These are phyloP conservation scores for Flaveria floridana DNA, from an alignment of 140 eudicot genomes.

Conservation along the genomic window DNA sequence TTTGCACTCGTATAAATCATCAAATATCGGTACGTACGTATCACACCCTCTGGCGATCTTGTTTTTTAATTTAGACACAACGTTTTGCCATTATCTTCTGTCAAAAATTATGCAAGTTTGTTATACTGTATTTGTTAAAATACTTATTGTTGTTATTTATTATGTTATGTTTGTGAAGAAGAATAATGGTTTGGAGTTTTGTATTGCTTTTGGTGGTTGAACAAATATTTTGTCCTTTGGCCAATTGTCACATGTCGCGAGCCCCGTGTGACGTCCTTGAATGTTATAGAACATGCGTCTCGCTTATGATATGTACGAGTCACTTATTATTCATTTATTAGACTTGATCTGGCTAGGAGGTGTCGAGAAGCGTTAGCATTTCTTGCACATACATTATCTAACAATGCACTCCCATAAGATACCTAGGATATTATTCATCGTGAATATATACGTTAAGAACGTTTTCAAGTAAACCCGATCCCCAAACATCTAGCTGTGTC, in stretches of 20 bases:
- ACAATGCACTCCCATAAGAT: background rate
- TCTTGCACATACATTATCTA: background rate
- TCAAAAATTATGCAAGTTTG: too few species aligned
- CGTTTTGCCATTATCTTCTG: too few species aligned
- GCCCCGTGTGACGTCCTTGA: too few species aligned
- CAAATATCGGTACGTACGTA: constrained; percentile 24
- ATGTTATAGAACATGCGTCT: background rate
- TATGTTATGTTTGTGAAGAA: background rate
- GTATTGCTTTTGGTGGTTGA: background rate
- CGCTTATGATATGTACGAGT: background rate
- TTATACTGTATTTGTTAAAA: too few species aligned
- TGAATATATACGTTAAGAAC: background rate
- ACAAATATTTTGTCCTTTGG: constrained; percentile 4
- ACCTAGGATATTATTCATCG: background rate
- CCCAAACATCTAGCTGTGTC: background rate
- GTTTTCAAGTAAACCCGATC: background rate
- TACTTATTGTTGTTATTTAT: background rate
- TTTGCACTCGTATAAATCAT: background rate
- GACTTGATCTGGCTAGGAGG: background rate
- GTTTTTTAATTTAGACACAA: background rate
- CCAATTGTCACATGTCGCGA: background rate
- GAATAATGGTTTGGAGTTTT: constrained; percentile 8
- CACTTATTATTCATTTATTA: background rate
- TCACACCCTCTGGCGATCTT: background rate
- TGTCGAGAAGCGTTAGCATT: background rate